These are phyloP conservation scores for Balansia obtecta DNA, from an alignment of 2,329 filamentous ascomycete genomes.

Conservation along the genomic window DNA sequence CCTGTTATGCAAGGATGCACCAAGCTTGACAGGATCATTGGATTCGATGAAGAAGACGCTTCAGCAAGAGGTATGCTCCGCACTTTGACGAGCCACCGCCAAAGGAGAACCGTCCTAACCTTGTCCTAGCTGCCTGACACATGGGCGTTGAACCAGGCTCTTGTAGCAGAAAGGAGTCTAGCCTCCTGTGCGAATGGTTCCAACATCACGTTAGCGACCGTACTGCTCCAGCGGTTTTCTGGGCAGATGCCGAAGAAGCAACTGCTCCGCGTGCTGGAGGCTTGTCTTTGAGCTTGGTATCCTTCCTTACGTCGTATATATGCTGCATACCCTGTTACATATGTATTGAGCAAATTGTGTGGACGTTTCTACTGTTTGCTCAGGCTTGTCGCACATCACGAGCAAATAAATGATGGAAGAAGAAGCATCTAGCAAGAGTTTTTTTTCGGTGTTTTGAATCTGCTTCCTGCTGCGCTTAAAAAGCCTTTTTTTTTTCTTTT, in stretches of 20 bases:
- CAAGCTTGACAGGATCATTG: constrained; percentile 6
- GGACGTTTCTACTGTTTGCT: too few species aligned
- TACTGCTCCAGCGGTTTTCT: constrained; percentile 14
- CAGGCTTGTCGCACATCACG: too few species aligned
- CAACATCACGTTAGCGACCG: constrained; percentile 14
- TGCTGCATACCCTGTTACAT: too few species aligned
- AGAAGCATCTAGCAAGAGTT: too few species aligned
- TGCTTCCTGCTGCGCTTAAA: too few species aligned
- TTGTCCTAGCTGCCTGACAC: constrained; percentile 12
- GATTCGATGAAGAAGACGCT: constrained; percentile 11
- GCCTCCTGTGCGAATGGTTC: constrained; percentile 13
- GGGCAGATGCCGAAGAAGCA: constrained; percentile 15
- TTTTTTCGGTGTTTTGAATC: too few species aligned
- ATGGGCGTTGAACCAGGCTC: constrained; percentile 15
- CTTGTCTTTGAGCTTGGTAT: constrained; percentile 10
- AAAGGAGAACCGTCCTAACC: neutral
- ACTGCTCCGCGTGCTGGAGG: constrained; percentile 13
- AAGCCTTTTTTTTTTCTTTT: too few species aligned
- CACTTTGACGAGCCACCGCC: neutral
- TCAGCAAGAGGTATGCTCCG: constrained; percentile 13
- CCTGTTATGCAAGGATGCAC: constrained; percentile 8
- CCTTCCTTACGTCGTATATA: too few species aligned
- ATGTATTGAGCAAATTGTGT: too few species aligned
- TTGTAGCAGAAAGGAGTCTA: constrained; percentile 9
- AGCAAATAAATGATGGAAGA: too few species aligned